Conservation (phyloP, 148 eudicot species). For the Chenopodium berlandieri region DNA sequence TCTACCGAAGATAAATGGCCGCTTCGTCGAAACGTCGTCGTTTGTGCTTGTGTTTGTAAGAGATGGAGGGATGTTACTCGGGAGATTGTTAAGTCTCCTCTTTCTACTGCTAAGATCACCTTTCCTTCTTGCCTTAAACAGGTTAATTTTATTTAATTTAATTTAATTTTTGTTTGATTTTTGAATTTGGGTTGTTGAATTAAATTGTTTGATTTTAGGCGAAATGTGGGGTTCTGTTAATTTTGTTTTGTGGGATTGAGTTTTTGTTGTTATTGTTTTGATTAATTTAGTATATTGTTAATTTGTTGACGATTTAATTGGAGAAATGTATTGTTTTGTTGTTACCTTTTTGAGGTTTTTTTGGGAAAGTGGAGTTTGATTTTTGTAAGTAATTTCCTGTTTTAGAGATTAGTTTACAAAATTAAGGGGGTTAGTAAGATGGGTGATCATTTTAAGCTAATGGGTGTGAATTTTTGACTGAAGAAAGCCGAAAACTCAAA, state of each 20-base stretch:
- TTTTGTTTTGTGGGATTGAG: too few relatives aligned
- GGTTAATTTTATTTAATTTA: slow-evolving; percentile 20
- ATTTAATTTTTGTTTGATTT: neutral
- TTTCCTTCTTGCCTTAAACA: slow-evolving; percentile 86
- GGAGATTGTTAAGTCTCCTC: slow-evolving; percentile 47
- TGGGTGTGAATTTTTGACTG: too few relatives aligned
- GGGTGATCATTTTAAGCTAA: neutral
- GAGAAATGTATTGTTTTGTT: neutral
- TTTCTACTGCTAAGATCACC: slow-evolving; percentile 55
- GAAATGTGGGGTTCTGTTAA: neutral
- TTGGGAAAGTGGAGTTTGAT: neutral
- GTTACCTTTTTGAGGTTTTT: neutral
- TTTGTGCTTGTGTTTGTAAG: slow-evolving; percentile 75
- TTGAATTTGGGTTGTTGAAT: neutral
- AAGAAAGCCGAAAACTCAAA: neutral
- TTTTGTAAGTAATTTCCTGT: neutral
- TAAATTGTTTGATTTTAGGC: neutral
- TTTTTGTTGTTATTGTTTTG: neutral
- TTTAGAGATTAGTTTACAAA: neutral
- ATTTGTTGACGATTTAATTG: neutral
- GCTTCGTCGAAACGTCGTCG: slow-evolving; percentile 60
- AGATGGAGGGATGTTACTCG: slow-evolving; percentile 67
- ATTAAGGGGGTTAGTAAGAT: neutral
- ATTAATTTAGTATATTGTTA: neutral
- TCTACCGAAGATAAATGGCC: slow-evolving; percentile 82